Base-by-base conservation (phyloP, 495 filamentous ascomycete genomes). In the Rhypophila decipiens region DNA sequence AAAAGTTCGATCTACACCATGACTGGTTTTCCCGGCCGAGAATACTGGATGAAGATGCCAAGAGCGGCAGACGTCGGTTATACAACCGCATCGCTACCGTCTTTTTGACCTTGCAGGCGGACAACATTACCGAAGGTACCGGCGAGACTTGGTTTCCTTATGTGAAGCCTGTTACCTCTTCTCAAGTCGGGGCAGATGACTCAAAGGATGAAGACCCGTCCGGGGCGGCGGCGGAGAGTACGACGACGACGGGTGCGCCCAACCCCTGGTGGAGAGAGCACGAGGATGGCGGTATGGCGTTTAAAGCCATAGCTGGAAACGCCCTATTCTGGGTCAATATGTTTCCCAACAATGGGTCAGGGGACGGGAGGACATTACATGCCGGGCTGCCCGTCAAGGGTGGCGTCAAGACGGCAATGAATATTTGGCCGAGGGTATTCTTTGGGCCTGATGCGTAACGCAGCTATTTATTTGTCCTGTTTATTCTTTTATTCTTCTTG, bases 311-410 rank as follows among this genome's bases (percentile, higher is more conserved):
- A 5, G 47, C 64, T 7, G 64, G 73, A 20, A 76, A 75, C 56
- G 74, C 71, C 20, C 47, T 76, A 24, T 74, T 74, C 54, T 77
- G 72, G 73, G 52, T 68, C 42, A 77, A 77, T 54, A 42, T 76
- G 39, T 51, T 65, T 35, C 42, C 42, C 24, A 47, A 44, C 11
- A 67, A 73, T 38, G 67, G 68, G 35, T 63, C 58, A 13, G 74
- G 72, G 1, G 65, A 74, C 52, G 44, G 49, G 38, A 64, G 67
- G 49, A 71, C 65, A 11, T 34, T 70, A 38, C 74, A 77, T 54
- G 71, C 72, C 8, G 74, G 74, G 2, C 46, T 74, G 46, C 68
- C 71, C 9, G 61, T 77, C 5, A 59, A 48, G 44, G 63, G 58
- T 4, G 74, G 74, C 13, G 19, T 57, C 29, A 77, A 77, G 57